A percentile compares a stretch with the other conserved stretches of the same genome.
These are phyloP conservation scores for Macadamia tetraphylla DNA, from an alignment of 164 flowering plant species.

Conservation along the genomic window DNA sequence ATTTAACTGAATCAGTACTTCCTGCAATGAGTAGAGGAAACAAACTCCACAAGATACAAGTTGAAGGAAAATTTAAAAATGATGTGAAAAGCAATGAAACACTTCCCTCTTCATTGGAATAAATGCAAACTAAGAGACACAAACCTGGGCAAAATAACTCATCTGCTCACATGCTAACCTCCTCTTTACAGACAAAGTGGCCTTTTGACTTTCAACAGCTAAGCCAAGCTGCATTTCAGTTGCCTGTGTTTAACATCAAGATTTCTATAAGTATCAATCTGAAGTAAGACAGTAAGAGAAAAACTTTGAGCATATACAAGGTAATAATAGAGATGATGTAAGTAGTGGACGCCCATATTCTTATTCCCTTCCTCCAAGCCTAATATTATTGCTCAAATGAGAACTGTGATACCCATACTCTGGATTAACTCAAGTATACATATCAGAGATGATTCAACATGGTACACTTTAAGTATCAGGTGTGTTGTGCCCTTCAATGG, in stretches of 20 bases:
- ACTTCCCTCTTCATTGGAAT: neutral
- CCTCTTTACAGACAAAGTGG: conserved; percentile 81
- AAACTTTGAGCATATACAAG: neutral
- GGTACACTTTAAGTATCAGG: too few relatives aligned
- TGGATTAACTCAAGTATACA: too few relatives aligned
- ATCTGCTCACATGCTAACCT: conserved; percentile 92
- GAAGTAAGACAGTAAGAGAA: neutral
- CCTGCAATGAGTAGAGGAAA: neutral
- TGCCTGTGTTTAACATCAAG: conserved; percentile 43
- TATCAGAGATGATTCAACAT: too few relatives aligned
- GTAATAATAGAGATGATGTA: neutral
- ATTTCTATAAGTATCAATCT: conserved; percentile 1
- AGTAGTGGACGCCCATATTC: too few relatives aligned
- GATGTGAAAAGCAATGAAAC: neutral
- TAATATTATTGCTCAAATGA: too few relatives aligned
- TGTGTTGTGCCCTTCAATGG: too few relatives aligned
- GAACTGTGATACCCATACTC: too few relatives aligned
- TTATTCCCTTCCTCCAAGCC: too few relatives aligned
- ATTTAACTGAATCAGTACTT: neutral
- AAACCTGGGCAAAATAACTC: conserved; percentile 67
- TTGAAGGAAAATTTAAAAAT: neutral
- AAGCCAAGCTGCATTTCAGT: conserved; percentile 89
- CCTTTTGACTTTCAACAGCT: conserved; percentile 79
- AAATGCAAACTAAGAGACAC: neutral
- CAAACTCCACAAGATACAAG: neutral